A percentile compares a stretch with the other conserved stretches of the same genome.
phyloP scores from a whole-genome alignment of 1,284 basidiomycete species.

The Rhizoctonia solani region DNA sequence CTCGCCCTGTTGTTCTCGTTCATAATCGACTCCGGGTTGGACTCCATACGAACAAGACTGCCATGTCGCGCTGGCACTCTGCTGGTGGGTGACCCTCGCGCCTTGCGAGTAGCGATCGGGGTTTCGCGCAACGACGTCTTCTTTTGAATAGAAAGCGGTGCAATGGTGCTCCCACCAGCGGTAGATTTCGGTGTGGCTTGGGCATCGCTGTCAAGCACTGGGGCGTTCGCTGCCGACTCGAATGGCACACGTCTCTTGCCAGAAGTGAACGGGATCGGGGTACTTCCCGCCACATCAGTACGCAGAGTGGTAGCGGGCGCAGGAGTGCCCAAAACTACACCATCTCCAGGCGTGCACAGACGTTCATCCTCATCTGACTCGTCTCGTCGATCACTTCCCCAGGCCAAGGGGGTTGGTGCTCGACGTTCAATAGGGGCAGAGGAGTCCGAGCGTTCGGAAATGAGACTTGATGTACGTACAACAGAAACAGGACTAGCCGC shows the following conservation, averaged over 20 bases:
- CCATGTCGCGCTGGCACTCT: constrained; percentile 24
- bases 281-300: constrained; percentile 17
- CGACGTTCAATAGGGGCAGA: constrained; percentile 6
- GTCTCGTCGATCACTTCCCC: not conserved
- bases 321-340: not conserved
- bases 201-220: not conserved
- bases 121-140: constrained; percentile 57
- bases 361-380: constrained; percentile 3
- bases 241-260: constrained; percentile 23
- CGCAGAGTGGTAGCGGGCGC: constrained; percentile 1
- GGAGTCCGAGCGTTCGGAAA: not conserved
- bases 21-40: not conserved
- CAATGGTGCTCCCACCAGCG: constrained; percentile 47
- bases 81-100: constrained; percentile 28
- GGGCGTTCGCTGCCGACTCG: constrained; percentile 15
- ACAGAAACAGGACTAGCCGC: constrained; percentile 11
- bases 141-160: constrained; percentile 80
- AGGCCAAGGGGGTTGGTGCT: constrained; percentile 10
- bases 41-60: constrained; percentile 20
- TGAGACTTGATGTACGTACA: constrained; percentile 21
- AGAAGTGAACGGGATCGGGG: constrained; percentile 22
- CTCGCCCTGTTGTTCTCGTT: not conserved
- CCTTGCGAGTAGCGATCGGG: constrained; percentile 26
- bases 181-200: constrained; percentile 37
- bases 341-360: not conserved